A percentile compares a stretch with the other conserved stretches of the same genome.
Evolutionary conservation across 441 rosid genomes (phyloP).

Genomic region (Pelargonium citronellum): DNA sequence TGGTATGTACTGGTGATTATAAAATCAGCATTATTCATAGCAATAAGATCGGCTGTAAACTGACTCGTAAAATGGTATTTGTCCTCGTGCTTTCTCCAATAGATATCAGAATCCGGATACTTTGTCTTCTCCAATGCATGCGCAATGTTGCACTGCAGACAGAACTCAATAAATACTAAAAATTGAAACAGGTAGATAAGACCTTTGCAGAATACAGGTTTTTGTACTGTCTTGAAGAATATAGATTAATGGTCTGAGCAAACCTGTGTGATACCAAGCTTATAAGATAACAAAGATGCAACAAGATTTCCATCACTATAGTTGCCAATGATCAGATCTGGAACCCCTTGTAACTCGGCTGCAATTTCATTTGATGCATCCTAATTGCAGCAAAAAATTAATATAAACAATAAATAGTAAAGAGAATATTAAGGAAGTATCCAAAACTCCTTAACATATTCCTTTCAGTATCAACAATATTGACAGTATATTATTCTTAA

Average conservation of each 20-base stretch:
- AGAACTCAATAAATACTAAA: not conserved
- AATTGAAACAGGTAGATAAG: not conserved
- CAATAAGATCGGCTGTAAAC: slow-evolving; percentile 86
- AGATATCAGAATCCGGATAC: slow-evolving; percentile 92
- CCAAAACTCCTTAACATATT: too few relatives aligned
- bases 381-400: slow-evolving; percentile 29
- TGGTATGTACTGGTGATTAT: slow-evolving; percentile 94
- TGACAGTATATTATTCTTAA: too few relatives aligned
- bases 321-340: slow-evolving; percentile 88
- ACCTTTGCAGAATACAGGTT: not conserved
- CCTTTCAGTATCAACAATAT: too few relatives aligned
- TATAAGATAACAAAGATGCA: slow-evolving; percentile 77
- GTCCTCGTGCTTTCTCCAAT: slow-evolving; percentile 78
- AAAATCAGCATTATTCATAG: slow-evolving; percentile 91
- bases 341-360: slow-evolving; percentile 68
- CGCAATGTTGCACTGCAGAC: slow-evolving; percentile 79
- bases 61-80: slow-evolving; percentile 94
- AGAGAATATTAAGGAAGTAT: too few relatives aligned
- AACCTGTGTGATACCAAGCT: slow-evolving; percentile 88
- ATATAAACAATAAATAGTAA: not conserved
- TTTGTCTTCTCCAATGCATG: slow-evolving; percentile 96
- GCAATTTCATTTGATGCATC: slow-evolving; percentile 78
- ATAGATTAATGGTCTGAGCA: not conserved
- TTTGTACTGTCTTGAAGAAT: slow-evolving; percentile 7
- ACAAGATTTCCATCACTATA: slow-evolving; percentile 98